Evolutionary conservation across 257 asterid genomes (phyloP).

Genomic region (Datura wrightii): DNA sequence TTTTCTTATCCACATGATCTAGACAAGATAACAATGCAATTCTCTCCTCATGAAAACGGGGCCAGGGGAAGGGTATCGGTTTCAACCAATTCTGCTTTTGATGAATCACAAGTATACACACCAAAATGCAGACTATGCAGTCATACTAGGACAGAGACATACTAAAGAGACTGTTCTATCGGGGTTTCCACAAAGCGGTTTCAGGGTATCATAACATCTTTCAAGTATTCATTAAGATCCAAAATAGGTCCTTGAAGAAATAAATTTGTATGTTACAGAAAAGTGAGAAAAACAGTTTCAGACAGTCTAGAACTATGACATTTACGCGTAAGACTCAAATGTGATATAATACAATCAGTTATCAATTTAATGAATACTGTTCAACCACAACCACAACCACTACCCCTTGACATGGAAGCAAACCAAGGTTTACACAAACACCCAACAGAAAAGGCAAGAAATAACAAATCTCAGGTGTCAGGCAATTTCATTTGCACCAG

Average conservation of each 20-base stretch:
- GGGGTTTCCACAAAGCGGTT: neutral
- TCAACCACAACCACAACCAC: constrained; percentile 12
- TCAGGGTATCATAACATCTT: neutral
- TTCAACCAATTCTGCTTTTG: neutral
- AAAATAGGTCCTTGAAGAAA: neutral
- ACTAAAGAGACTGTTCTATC: neutral
- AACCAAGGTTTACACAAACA: constrained; percentile 23
- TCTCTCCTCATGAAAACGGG: too few relatives aligned
- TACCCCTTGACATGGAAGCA: neutral
- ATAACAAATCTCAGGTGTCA: constrained; percentile 48
- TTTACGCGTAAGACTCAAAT: neutral
- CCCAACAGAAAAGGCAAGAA: constrained; percentile 16
- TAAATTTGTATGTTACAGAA: neutral
- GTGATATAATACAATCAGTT: neutral
- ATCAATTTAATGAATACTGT: neutral
- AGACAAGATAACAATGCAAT: too few relatives aligned
- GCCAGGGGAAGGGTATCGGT: too few relatives aligned
- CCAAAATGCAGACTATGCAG: neutral
- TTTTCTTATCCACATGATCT: too few relatives aligned
- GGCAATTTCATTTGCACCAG: constrained; percentile 71
- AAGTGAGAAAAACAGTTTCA: neutral
- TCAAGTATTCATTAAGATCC: neutral
- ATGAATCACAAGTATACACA: neutral
- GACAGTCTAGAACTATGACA: neutral
- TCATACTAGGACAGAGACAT: neutral